phyloP scores from a whole-genome alignment of 345 rosid species.

The Rhodamnia argentea region DNA sequence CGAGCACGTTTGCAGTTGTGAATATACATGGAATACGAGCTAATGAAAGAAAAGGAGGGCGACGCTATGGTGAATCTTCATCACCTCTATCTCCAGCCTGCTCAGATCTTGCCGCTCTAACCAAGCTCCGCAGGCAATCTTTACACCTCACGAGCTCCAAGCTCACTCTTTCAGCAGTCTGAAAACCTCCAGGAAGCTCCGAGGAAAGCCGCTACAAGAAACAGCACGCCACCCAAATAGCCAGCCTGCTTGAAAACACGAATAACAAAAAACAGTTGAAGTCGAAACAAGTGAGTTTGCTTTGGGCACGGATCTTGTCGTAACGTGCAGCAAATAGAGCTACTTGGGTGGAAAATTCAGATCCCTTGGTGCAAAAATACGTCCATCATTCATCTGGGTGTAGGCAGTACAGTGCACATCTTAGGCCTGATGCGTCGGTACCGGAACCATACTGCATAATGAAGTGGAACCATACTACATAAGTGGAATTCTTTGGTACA shows the following conservation, averaged over 20 bases:
- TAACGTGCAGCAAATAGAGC: not conserved
- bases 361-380: not conserved
- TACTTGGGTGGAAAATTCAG: not conserved
- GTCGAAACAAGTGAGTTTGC: not conserved
- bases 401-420: not conserved
- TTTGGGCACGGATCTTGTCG: not conserved
- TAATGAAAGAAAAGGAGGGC: too few relatives aligned
- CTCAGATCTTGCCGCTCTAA: too few relatives aligned
- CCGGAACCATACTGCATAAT: not conserved
- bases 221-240: slow-evolving; percentile 66
- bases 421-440: not conserved
- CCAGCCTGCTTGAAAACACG: slow-evolving; percentile 51
- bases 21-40: too few relatives aligned
- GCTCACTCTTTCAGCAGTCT: too few relatives aligned
- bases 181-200: slow-evolving; percentile 46
- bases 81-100: too few relatives aligned
- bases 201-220: slow-evolving; percentile 70
- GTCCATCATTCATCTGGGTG: not conserved
- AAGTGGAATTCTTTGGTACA: not conserved
- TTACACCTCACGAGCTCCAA: too few relatives aligned
- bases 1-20: too few relatives aligned
- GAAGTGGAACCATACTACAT: not conserved
- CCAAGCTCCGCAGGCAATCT: too few relatives aligned
- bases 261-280: not conserved
- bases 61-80: too few relatives aligned